These are phyloP conservation scores for Dictyostelium firmibasis DNA, from an alignment of 78 protist genomes.

Conservation along the genomic window DNA sequence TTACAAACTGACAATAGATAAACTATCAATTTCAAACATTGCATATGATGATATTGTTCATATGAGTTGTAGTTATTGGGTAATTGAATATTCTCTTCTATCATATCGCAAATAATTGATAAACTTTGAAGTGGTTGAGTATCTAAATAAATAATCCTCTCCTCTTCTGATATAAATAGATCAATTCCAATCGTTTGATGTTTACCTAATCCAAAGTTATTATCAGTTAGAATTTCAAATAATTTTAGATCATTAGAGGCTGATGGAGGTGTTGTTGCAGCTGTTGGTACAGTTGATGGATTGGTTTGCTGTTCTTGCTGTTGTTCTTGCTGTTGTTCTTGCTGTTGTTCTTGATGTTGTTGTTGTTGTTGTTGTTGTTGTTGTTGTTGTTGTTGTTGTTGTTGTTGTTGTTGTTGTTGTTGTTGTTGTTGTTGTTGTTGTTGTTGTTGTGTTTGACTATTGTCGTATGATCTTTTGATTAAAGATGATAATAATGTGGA, in stretches of 20 bases:
- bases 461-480: not conserved
- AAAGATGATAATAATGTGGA: conserved; percentile 60
- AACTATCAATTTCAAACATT: conserved; percentile 35
- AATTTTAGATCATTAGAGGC: not conserved
- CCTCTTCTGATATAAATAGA: conserved; percentile 21
- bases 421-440: not conserved
- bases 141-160: conserved; percentile 53
- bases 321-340: not conserved
- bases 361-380: conserved; percentile 1
- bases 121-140: conserved; percentile 54
- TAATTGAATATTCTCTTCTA: conserved; percentile 20
- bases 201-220: conserved; percentile 41
- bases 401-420: not conserved
- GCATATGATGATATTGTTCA: conserved; percentile 62
- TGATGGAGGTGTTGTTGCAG: not conserved
- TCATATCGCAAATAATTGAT: conserved; percentile 50
- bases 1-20: conserved; percentile 47
- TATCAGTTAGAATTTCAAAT: conserved; percentile 53
- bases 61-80: conserved; percentile 18
- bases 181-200: conserved; percentile 67
- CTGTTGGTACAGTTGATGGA: not conserved
- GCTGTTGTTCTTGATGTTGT: not conserved
- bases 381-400: not conserved
- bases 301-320: no score
- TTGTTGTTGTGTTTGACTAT: not conserved